Evolutionary conservation across 176 grass and related monocot genomes (phyloP), one percentile per base, ranked within the genome.

Genomic region (Zoysia pacifica): DNA sequence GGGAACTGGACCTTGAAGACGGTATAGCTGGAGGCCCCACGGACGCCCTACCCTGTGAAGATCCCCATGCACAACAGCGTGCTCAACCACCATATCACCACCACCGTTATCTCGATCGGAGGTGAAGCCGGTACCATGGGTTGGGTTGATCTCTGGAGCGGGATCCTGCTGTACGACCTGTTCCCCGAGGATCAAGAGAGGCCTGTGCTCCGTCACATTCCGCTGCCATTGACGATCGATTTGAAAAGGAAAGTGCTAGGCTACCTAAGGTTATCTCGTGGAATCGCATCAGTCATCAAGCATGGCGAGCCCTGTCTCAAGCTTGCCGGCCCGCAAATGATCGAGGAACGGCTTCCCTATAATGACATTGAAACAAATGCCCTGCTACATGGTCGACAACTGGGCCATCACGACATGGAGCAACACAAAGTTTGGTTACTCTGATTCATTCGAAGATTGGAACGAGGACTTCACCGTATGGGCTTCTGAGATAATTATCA

Each of bases 141-240:
- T 6, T 72, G 69, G 69, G 69, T 72, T 6, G 69, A 72, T 20
- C 51, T 74, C 4, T 74, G 72, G 72, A n/a, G 18, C 18, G 40
- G 40, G 53, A 18, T 70, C 78, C 11, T 80, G 41, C 13, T 60
- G 13, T 60, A 36, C 3, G 65, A 80, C 41, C 5, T 70, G 51
- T 7, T 59, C 51, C 47, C 11, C 37, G 46, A 37, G 3, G 69
- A 50, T 51, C 19, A 5, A 14, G 14, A 41, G 2, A 6, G 37
- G 10, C 54, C 16, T 0, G 11, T 9, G 0, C 44, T 63, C 54
- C 20, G 35, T 0, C 55, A 18, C 4, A 1, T 81, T 0, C 35
- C 28, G 1, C 15, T 72, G 5, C 67, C 68, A 0, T 13, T 62
- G 56, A 55, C 55, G 16, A 19, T 79, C n/a, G 48, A 3, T 16